phyloP scores from a whole-genome alignment of 305 asterid species.

The Plantago coronopus region DNA sequence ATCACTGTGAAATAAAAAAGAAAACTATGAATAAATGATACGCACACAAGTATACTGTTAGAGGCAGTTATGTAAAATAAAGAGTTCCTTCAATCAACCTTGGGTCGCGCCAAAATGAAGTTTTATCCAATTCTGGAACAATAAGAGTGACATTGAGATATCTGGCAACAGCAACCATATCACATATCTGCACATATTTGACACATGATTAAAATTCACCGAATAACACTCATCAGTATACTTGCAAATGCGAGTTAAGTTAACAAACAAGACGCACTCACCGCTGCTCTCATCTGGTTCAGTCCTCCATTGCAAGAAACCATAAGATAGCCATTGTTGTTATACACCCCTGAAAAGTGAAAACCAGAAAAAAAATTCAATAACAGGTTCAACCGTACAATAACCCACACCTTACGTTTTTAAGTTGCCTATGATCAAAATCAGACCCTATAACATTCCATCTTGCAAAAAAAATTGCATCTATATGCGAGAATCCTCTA shows the following conservation, averaged over 20 bases:
- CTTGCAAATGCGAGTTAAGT: background rate
- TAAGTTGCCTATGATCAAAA: background rate
- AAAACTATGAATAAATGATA: background rate
- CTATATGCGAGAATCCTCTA: no score
- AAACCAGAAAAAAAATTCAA: constrained; percentile 4
- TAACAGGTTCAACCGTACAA: background rate
- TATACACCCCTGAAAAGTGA: constrained; percentile 45
- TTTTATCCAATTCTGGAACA: constrained; percentile 68
- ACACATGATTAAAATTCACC: background rate
- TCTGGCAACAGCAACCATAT: constrained; percentile 71
- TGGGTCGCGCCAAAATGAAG: constrained; percentile 70
- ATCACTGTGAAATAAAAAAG: constrained; percentile 47
- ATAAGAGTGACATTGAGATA: constrained; percentile 56
- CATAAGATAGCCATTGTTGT: constrained; percentile 58
- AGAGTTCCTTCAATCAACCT: constrained; percentile 32
- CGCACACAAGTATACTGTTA: no score
- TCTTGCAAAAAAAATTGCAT: no score
- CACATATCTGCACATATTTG: constrained; percentile 50
- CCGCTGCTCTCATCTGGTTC: constrained; percentile 74
- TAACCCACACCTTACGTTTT: background rate
- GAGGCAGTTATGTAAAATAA: background rate
- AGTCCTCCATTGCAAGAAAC: constrained; percentile 82
- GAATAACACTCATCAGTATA: background rate
- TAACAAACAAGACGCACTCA: constrained; percentile 25
- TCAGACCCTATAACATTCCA: background rate